These are phyloP conservation scores for Sungouiella thailandica DNA, from an alignment of 805 yeast species.

Conservation along the genomic window DNA sequence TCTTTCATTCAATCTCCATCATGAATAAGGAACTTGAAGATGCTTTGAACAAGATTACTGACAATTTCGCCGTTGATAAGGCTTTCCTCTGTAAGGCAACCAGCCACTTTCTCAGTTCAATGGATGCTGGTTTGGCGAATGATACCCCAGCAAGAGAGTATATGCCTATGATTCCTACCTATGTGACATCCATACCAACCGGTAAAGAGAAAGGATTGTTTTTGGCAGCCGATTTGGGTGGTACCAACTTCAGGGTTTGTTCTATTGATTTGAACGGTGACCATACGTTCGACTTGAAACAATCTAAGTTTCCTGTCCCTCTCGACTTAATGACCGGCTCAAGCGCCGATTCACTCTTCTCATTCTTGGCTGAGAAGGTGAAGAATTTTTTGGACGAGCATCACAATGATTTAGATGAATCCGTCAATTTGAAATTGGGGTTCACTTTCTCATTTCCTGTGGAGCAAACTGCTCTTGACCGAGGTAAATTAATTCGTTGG, in stretches of 20 bases:
- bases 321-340: conserved; percentile 63
- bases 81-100: conserved; percentile 45
- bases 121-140: conserved; percentile 55
- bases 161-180: conserved; percentile 90
- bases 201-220: conserved; percentile 81
- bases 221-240: conserved; percentile 93
- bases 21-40: conserved; percentile 15
- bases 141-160: conserved; percentile 36
- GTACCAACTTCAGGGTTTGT: conserved; percentile 93
- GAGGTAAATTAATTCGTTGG: conserved; percentile 89
- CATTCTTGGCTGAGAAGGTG: conserved; percentile 69
- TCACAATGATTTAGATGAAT: conserved; percentile 44
- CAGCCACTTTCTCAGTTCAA: conserved; percentile 52
- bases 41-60: conserved; percentile 33
- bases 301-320: conserved; percentile 77
- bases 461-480: conserved; percentile 71
- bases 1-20: not conserved
- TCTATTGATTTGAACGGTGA: conserved; percentile 74
- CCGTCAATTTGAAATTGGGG: conserved; percentile 60
- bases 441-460: conserved; percentile 95
- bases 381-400: conserved; percentile 59
- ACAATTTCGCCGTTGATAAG: conserved; percentile 38
- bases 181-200: conserved; percentile 75
- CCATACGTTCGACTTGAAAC: conserved; percentile 73
- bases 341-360: conserved; percentile 62